Percentiles rank a stretch among this genome's conserved stretches.
These are phyloP conservation scores for Apiospora rasikravindrae DNA, from an alignment of 2,329 filamentous ascomycete genomes.

Conservation along the genomic window DNA sequence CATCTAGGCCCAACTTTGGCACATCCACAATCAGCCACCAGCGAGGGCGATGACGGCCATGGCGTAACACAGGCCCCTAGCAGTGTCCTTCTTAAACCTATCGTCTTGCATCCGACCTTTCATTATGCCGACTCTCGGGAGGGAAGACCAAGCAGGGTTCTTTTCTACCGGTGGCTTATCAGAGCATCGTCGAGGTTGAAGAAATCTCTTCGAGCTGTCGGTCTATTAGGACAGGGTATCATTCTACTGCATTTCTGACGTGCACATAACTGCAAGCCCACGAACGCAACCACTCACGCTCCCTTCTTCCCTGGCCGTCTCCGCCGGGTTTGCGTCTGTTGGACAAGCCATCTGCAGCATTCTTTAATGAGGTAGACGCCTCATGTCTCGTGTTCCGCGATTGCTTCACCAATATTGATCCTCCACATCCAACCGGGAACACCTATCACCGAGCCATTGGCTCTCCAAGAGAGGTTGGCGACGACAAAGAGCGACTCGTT, in stretches of 20 bases:
- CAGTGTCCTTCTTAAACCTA: background rate
- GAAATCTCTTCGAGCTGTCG: background rate
- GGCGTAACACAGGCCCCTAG: background rate
- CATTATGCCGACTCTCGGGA: background rate
- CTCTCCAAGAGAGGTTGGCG: background rate
- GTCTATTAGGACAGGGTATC: background rate
- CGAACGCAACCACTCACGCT: too few relatives aligned
- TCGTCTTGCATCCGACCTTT: background rate
- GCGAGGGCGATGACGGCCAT: background rate
- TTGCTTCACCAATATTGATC: background rate
- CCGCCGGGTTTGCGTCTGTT: background rate
- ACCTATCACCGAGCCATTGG: background rate
- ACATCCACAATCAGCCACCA: background rate
- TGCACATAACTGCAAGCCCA: background rate
- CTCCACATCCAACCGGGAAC: background rate
- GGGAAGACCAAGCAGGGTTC: background rate
- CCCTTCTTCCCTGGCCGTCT: background rate
- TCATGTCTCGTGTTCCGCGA: slow-evolving; percentile 2
- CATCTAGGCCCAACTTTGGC: background rate
- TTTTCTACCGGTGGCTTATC: background rate
- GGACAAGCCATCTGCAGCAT: slow-evolving; percentile 5
- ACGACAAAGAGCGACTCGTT: background rate
- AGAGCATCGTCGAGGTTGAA: background rate
- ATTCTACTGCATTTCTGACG: background rate
- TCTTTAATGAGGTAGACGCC: background rate